Evolutionary conservation across 83 land plant genomes (phyloP).

Genomic region (Picea abies): DNA sequence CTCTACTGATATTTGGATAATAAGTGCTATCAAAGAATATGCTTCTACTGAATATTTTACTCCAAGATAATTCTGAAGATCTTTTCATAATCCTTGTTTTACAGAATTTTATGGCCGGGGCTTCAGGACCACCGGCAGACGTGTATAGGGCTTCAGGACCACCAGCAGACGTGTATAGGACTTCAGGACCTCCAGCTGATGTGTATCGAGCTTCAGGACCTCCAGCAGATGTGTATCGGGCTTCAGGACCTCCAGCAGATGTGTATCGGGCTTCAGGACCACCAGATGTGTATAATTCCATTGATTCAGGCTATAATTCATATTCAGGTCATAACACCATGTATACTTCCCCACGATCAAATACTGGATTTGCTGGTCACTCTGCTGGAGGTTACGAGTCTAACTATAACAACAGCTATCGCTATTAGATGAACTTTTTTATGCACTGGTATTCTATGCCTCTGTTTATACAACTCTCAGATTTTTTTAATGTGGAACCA

Average conservation of each 20-base stretch:
- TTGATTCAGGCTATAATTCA: slow-evolving; percentile 56
- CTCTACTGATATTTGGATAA: not conserved
- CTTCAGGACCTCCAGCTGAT: slow-evolving; percentile 27
- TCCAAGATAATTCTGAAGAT: not conserved
- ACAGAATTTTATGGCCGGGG: slow-evolving; percentile 67
- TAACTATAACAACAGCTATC: slow-evolving; percentile 43
- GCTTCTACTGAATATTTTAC: not conserved
- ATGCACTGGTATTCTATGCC: not conserved
- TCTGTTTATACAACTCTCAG: not conserved
- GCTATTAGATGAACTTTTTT: slow-evolving; percentile 25
- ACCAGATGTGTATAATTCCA: slow-evolving; percentile 27
- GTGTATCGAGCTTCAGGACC: slow-evolving; percentile 31
- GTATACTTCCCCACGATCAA: slow-evolving; percentile 45
- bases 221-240: slow-evolving; percentile 13
- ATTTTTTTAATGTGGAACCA: not conserved
- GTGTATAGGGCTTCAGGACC: slow-evolving; percentile 30
- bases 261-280: not conserved
- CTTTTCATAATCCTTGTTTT: not conserved
- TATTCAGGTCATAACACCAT: slow-evolving; percentile 41
- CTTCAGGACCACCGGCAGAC: slow-evolving; percentile 31
- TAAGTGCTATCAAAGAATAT: not conserved
- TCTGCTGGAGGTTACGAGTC: slow-evolving; percentile 36
- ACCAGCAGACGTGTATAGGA: slow-evolving; percentile 7
- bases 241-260: slow-evolving; percentile 27
- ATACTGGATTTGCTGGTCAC: slow-evolving; percentile 29